Evolutionary conservation across 805 yeast genomes (phyloP).

Genomic region (Yamadazyma tumulicola): DNA sequence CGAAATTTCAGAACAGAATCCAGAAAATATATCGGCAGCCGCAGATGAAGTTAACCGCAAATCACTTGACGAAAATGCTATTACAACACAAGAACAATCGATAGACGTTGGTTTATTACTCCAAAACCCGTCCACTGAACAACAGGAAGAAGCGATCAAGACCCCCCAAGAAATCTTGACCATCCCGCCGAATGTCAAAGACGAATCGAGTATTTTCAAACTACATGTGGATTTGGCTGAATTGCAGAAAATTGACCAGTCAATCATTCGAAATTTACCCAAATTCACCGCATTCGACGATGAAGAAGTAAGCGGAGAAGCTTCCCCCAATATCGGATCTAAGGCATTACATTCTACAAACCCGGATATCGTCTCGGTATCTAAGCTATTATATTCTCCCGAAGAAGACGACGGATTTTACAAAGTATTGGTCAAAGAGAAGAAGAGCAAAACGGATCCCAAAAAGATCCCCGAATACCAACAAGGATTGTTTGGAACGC

Average conservation of each 20-base stretch:
- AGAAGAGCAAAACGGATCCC: constrained; percentile 5
- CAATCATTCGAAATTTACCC: constrained; percentile 47
- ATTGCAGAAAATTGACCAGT: constrained; percentile 43
- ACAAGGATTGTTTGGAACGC: constrained; percentile 57
- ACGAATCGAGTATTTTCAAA: constrained; percentile 39
- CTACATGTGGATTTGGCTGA: constrained; percentile 39
- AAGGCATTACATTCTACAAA: constrained; percentile 26
- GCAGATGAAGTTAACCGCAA: background rate
- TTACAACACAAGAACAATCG: constrained; percentile 14
- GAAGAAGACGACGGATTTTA: constrained; percentile 65
- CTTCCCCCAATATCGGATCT: constrained; percentile 13
- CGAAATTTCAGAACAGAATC: constrained; percentile 1
- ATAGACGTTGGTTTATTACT: constrained; percentile 26
- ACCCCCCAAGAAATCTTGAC: constrained; percentile 1
- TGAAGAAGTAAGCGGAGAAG: background rate
- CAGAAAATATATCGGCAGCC: constrained; percentile 1
- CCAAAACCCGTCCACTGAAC: constrained; percentile 25
- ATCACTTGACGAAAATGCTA: background rate
- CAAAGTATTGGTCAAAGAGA: constrained; percentile 50
- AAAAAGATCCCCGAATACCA: constrained; percentile 40
- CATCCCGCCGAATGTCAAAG: constrained; percentile 7
- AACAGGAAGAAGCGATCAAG: background rate
- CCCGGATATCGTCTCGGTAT: constrained; percentile 49
- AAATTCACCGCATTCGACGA: constrained; percentile 44
- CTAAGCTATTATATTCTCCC: constrained; percentile 60